Evolutionary conservation across 371 early-diverging fungal genomes (phyloP), one percentile per base, ranked within the genome.

Genomic region (Globomyces sp.): DNA sequence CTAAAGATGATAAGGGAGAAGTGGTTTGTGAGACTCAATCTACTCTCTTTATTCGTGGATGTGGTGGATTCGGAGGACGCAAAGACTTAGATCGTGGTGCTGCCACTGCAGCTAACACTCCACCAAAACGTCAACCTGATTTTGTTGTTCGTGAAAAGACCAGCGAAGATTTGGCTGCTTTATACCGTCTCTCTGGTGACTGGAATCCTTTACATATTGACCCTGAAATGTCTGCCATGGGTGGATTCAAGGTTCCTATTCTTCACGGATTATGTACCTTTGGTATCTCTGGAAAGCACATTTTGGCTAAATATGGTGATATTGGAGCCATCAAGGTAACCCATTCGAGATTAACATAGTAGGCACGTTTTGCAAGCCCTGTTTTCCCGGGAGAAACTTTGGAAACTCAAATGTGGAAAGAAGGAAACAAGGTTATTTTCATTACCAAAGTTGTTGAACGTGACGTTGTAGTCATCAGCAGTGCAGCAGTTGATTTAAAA

Each of bases 331-430:
- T 98, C 81, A 95, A 97, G 86, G 77, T 73, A 73, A 36, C 11
- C 80, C 86, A 89, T 80, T 86, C 74, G 73, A 86, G 0, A 24
- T 24, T 24, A 24, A 24, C 0, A 24, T 98, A 80, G 74, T 70
- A 3, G 44, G 71, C 48, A 8, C 88, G 96, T 43, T 94, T 97
- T 75, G 85, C 90, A 48, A 84, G 87, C 51, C 92, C 89, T n/a
- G 97, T 96, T 63, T 88, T 92, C 84, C 98, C 99, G 13, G 98
- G 99, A 4, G 98, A 98, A 73, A 97, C 97, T 8, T 80, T 98
- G 24, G 91, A 93, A 73, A 95, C 96, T 5, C 87, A 90, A 71
- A 91, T 95, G 90, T 98, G 96, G 97, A 86, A 88, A 66, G 95
- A 93, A 71, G 90, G 88, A 37, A 81, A 78, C 72, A 90, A 90